phyloP scores from a whole-genome alignment of 2,329 filamentous ascomycete genomes.

The Exophiala lecanii-corni region DNA sequence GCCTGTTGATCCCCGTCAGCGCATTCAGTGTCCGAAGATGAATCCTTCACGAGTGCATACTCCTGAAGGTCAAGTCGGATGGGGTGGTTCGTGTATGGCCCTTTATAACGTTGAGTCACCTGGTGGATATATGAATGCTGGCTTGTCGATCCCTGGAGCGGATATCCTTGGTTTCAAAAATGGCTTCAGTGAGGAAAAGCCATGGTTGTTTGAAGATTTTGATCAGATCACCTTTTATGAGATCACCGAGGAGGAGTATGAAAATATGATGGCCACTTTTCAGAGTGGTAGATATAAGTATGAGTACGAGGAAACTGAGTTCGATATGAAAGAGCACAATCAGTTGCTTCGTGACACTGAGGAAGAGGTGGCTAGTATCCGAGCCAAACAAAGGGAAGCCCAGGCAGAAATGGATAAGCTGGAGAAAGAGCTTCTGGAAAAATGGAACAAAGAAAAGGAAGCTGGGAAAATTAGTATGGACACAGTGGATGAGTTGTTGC shows the following conservation, averaged over 20 bases:
- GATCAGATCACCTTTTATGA: conserved; percentile 54
- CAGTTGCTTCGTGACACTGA: conserved; percentile 42
- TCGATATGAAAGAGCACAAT: conserved; percentile 56
- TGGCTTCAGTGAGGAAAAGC: conserved; percentile 42
- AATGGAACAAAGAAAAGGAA: conserved; percentile 40
- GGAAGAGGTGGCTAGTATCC: conserved; percentile 46
- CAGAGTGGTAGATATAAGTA: conserved; percentile 50
- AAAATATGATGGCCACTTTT: conserved; percentile 45
- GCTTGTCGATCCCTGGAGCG: conserved; percentile 50
- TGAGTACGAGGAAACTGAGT: conserved; percentile 45
- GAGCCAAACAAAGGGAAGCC: conserved; percentile 42
- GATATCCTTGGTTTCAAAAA: conserved; percentile 51
- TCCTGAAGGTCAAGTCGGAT: conserved; percentile 52
- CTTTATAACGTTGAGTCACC: conserved; percentile 55
- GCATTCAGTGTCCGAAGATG: conserved; percentile 52
- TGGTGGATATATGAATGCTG: conserved; percentile 53
- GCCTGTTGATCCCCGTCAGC: conserved; percentile 51
- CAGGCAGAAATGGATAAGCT: conserved; percentile 42
- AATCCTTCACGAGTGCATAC: conserved; percentile 55
- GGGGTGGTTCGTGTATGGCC: conserved; percentile 52
- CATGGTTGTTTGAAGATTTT: conserved; percentile 56
- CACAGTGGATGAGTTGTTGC: conserved; percentile 46
- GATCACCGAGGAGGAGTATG: conserved; percentile 50
- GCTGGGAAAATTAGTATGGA: conserved; percentile 48
- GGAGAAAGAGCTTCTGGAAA: conserved; percentile 35